Percentiles rank a stretch among this genome's conserved stretches.
phyloP scores from a whole-genome alignment of 805 yeast genomes.

The Candida xiaguanensis region DNA sequence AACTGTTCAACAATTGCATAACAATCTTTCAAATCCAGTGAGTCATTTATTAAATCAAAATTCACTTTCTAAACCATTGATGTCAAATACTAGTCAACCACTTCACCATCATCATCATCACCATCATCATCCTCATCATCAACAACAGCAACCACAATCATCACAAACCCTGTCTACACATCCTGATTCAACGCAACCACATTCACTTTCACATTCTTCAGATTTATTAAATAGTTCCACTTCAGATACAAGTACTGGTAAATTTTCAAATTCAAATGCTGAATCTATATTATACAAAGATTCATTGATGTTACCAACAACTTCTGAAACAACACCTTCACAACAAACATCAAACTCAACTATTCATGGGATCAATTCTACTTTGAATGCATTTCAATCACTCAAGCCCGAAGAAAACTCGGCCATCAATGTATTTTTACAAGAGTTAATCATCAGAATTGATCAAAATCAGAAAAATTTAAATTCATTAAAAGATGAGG shows the following conservation, averaged over 20 bases:
- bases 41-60: not conserved
- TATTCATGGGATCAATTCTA: not conserved
- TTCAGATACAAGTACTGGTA: conserved; percentile 4
- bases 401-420: not conserved
- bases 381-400: not conserved
- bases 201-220: not conserved
- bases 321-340: not conserved
- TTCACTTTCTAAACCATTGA: conserved; percentile 1
- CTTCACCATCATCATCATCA: not conserved
- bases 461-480: not conserved
- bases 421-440: not conserved
- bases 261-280: not conserved
- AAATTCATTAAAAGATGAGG: not conserved
- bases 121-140: not conserved
- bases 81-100: not conserved
- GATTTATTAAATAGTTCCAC: not conserved
- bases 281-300: not conserved
- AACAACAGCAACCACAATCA: conserved; percentile 2
- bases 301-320: not conserved
- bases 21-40: not conserved
- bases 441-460: not conserved
- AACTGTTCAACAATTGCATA: conserved; percentile 6
- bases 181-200: not conserved
- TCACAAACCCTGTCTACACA: not conserved
- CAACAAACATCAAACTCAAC: not conserved